Evolutionary conservation across 2,329 filamentous ascomycete genomes (phyloP).

Genomic region (Venturiaceae sp.): DNA sequence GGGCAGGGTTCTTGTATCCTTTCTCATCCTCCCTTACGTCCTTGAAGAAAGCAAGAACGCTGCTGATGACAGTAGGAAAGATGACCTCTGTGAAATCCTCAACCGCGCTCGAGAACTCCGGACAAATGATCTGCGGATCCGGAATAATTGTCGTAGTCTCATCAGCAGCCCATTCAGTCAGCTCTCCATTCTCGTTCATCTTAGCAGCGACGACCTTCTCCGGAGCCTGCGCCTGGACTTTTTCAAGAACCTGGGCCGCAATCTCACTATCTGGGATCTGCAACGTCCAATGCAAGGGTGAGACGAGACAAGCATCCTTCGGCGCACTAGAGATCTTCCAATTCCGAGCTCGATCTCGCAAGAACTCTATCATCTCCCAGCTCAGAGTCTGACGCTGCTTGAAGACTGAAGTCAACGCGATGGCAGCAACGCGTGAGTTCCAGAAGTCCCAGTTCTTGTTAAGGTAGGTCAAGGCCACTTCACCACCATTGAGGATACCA

Average conservation of each 20-base stretch:
- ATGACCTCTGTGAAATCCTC: constrained; percentile 49
- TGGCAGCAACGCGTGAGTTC: constrained; percentile 13
- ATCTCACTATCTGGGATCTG: not conserved
- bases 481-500: constrained; percentile 57
- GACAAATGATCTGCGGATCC: constrained; percentile 35
- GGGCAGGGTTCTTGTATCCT: constrained; percentile 22
- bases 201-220: not conserved
- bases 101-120: constrained; percentile 61
- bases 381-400: constrained; percentile 16
- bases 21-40: constrained; percentile 39
- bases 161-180: constrained; percentile 10
- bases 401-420: constrained; percentile 15
- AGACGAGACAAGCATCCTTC: constrained; percentile 14
- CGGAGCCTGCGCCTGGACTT: not conserved
- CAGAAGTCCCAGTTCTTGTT: constrained; percentile 31
- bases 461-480: constrained; percentile 49
- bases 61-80: constrained; percentile 44
- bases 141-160: not conserved
- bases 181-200: constrained; percentile 7
- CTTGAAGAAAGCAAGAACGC: constrained; percentile 53
- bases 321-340: constrained; percentile 19
- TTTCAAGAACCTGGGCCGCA: not conserved
- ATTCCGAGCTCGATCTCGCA: constrained; percentile 21
- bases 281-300: constrained; percentile 12
- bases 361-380: constrained; percentile 17